Conservation (phyloP, 2,329 filamentous ascomycete genomes). For the Didymella pinodella region DNA sequence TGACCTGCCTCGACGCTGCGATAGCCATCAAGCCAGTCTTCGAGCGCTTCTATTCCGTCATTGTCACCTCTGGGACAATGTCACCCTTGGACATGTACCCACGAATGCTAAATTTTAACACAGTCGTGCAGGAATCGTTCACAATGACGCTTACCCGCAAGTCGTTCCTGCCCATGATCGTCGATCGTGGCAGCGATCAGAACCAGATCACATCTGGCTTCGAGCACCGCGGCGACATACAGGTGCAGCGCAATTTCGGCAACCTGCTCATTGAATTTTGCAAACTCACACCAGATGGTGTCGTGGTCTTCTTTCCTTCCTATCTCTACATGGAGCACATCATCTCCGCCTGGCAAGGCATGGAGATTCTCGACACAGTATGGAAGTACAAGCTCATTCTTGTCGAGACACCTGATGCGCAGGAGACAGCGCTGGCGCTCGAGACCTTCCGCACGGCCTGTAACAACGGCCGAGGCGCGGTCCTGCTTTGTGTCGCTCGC, state of each 20-base stretch:
- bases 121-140: constrained; percentile 96
- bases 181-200: constrained; percentile 93
- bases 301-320: constrained; percentile 99
- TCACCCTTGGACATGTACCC: constrained; percentile 99
- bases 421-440: constrained; percentile 93
- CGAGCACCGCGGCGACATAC: constrained; percentile 92
- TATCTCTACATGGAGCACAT: constrained; percentile 99
- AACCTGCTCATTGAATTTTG: constrained; percentile 93
- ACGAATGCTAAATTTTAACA: constrained; percentile 93
- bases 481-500: constrained; percentile 92
- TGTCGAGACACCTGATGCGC: constrained; percentile 95
- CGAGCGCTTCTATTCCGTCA: constrained; percentile 95
- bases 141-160: constrained; percentile 92
- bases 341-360: constrained; percentile 98
- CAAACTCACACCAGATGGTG: constrained; percentile 92
- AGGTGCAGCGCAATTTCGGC: constrained; percentile 96
- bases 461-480: constrained; percentile 93
- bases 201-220: constrained; percentile 92
- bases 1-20: constrained; percentile 94
- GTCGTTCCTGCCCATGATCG: constrained; percentile 98
- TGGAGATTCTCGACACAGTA: constrained; percentile 95
- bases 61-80: constrained; percentile 97
- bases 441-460: constrained; percentile 98
- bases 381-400: constrained; percentile 99
- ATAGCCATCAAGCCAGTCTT: constrained; percentile 99